These are phyloP conservation scores for Pyrenula aspistea DNA, from an alignment of 495 filamentous ascomycete species.

Conservation along the genomic window DNA sequence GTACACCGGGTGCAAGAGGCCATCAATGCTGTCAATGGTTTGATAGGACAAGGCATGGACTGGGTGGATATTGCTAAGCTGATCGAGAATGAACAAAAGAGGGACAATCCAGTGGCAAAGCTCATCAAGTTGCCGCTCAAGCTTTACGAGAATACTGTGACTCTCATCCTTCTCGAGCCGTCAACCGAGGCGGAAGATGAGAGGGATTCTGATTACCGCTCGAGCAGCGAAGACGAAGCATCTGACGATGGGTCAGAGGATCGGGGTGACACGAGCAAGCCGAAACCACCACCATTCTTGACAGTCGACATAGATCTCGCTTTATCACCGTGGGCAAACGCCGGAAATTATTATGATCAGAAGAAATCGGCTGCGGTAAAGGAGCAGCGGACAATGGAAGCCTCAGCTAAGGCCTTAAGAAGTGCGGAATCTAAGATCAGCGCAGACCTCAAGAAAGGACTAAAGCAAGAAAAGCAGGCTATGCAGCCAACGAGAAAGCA, in stretches of 20 bases:
- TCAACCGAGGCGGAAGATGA: slow-evolving; percentile 44
- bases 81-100: slow-evolving; percentile 72
- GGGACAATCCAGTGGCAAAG: slow-evolving; percentile 73
- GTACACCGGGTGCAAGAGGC: slow-evolving; percentile 81
- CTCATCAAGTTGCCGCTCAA: slow-evolving; percentile 83
- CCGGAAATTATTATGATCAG: slow-evolving; percentile 81
- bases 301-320: slow-evolving; percentile 75
- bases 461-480: slow-evolving; percentile 87
- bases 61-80: slow-evolving; percentile 84
- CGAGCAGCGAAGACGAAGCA: slow-evolving; percentile 47
- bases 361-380: slow-evolving; percentile 75
- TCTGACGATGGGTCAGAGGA: slow-evolving; percentile 24
- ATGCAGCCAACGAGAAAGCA: slow-evolving; percentile 69
- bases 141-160: slow-evolving; percentile 77
- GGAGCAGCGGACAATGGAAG: slow-evolving; percentile 70
- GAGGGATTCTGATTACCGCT: slow-evolving; percentile 52
- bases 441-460: slow-evolving; percentile 67
- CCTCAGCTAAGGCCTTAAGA: slow-evolving; percentile 75
- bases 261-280: slow-evolving; percentile 6
- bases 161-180: slow-evolving; percentile 63
- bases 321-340: slow-evolving; percentile 76
- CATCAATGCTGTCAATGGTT: slow-evolving; percentile 76
- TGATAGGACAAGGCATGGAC: slow-evolving; percentile 90
- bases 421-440: slow-evolving; percentile 80
- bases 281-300: slow-evolving; percentile 22